These are phyloP conservation scores for Evansstolkia leycettana DNA, from an alignment of 495 filamentous ascomycete genomes.

Conservation along the genomic window DNA sequence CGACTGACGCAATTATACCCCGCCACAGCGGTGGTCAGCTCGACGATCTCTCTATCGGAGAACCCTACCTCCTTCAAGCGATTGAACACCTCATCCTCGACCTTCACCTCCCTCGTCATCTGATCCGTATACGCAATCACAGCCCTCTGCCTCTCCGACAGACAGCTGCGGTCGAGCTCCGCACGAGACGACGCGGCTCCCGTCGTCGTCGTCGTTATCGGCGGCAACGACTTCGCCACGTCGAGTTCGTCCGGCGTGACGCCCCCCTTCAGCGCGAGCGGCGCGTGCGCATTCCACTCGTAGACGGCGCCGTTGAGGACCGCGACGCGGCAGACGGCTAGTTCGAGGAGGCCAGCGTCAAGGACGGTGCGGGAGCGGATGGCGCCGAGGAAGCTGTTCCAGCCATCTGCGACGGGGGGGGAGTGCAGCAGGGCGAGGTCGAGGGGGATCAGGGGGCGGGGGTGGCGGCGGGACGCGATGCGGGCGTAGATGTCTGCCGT, in stretches of 20 bases:
- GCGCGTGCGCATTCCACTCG: conserved; percentile 70
- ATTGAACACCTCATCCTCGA: conserved; percentile 41
- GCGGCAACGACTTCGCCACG: too few relatives aligned
- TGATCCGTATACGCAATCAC: conserved; percentile 54
- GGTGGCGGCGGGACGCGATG: conserved; percentile 46
- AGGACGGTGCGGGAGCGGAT: conserved; percentile 52
- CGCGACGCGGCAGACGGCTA: conserved; percentile 47
- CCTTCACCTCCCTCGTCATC: conserved; percentile 49
- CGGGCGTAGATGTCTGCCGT: conserved; percentile 41
- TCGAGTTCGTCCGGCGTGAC: conserved; percentile 29
- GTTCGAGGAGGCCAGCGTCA: conserved; percentile 38
- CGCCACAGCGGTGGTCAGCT: conserved; percentile 66
- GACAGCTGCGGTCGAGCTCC: conserved; percentile 17
- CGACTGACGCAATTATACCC: conserved; percentile 81
- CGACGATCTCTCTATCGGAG: conserved; percentile 49
- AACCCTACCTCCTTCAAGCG: conserved; percentile 35
- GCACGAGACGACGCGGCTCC: not conserved
- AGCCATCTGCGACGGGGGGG: conserved; percentile 58
- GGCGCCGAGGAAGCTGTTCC: conserved; percentile 63
- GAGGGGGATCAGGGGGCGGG: conserved; percentile 51
- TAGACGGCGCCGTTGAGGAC: conserved; percentile 62
- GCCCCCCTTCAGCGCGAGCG: conserved; percentile 40
- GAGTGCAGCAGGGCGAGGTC: conserved; percentile 62
- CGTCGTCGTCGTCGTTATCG: not conserved
- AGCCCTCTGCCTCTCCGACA: conserved; percentile 48